phyloP scores from a whole-genome alignment of 441 rosid species.

The Adansonia gregorii region DNA sequence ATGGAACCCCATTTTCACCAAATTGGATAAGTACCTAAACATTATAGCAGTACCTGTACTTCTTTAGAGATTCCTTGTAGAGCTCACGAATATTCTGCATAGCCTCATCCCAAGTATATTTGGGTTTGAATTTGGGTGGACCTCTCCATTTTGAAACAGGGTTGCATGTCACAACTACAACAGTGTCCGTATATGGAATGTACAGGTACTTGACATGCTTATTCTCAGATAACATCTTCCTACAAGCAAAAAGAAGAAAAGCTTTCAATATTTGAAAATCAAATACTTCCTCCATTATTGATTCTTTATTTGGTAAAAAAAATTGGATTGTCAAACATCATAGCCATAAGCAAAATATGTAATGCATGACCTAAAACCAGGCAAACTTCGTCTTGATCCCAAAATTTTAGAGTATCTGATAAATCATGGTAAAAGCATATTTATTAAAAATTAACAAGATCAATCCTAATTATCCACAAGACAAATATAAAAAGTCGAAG shows the following conservation, averaged over 20 bases:
- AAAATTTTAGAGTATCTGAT: not conserved
- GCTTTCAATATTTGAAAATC: constrained; percentile 14
- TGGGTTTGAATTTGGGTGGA: constrained; percentile 77
- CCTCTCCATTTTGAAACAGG: constrained; percentile 91
- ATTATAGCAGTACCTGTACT: constrained; percentile 66
- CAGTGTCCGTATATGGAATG: constrained; percentile 79
- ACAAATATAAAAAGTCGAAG: not conserved
- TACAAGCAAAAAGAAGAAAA: constrained; percentile 42
- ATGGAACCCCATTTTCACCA: not conserved
- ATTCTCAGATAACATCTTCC: constrained; percentile 81
- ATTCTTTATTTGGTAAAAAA: not conserved
- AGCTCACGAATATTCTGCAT: constrained; percentile 72
- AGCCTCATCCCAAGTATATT: constrained; percentile 74
- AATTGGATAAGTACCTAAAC: constrained; percentile 14
- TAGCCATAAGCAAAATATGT: not conserved
- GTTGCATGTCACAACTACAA: constrained; percentile 90
- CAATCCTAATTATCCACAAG: constrained; percentile 8
- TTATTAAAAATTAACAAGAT: not conserved
- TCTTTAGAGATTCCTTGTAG: constrained; percentile 62
- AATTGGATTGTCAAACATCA: not conserved
- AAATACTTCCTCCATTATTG: constrained; percentile 9
- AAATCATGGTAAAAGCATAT: not conserved
- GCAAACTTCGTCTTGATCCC: not conserved
- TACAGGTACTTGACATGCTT: constrained; percentile 92
- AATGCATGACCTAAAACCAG: constrained; percentile 1